A percentile compares a stretch with the other conserved stretches of the same genome.
Conservation (phyloP, 2,329 filamentous ascomycete species). For the Calonectria ilicicola region DNA sequence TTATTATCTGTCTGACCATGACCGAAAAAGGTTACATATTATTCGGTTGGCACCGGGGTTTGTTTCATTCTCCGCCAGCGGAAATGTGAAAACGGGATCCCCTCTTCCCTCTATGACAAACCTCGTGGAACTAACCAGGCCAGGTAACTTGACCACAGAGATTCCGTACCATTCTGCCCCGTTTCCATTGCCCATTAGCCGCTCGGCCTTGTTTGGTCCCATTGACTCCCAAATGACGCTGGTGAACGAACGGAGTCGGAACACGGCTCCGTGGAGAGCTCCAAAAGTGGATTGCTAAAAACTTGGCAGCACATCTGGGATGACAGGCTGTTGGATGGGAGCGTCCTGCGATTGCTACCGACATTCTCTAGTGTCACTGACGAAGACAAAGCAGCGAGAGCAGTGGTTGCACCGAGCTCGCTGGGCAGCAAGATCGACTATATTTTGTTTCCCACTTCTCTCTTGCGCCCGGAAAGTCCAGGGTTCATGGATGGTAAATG, state of each 20-base stretch:
- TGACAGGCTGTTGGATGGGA: neutral
- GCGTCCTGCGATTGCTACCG: neutral
- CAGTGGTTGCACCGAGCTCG: neutral
- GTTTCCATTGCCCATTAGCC: neutral
- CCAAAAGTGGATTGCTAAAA: slow-evolving; percentile 5
- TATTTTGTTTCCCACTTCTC: neutral
- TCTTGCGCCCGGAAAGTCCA: neutral
- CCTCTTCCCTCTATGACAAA: neutral
- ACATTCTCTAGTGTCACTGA: neutral
- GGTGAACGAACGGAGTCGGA: neutral
- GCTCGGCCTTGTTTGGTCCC: neutral
- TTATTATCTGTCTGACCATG: neutral
- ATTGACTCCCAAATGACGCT: neutral
- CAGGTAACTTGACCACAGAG: neutral
- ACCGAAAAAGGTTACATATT: neutral
- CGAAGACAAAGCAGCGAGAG: neutral
- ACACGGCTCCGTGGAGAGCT: slow-evolving; percentile 2
- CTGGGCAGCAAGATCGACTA: slow-evolving; percentile 12
- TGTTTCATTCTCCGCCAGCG: neutral
- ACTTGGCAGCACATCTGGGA: slow-evolving; percentile 2
- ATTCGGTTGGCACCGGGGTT: neutral
- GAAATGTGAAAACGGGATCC: slow-evolving; percentile 1
- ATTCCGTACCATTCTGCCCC: neutral
- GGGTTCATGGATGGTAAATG: neutral
- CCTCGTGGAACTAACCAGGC: neutral